phyloP scores from a whole-genome alignment of 768 basidiomycete species.

The Tricholoma saponaceum region DNA sequence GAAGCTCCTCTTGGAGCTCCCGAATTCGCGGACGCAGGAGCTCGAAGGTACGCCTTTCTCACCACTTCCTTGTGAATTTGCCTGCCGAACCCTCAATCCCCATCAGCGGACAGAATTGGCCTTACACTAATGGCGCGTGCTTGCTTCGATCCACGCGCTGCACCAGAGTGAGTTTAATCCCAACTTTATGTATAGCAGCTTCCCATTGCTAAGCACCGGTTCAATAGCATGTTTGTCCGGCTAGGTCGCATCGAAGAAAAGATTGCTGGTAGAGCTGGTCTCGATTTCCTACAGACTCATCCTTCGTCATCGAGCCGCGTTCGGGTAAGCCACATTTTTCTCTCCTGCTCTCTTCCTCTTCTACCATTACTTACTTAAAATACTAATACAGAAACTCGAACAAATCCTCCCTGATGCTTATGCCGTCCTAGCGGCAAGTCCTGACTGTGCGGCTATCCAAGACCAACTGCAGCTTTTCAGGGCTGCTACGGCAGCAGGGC shows the following conservation, averaged over 20 bases:
- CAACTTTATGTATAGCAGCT: not conserved
- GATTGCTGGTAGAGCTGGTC: constrained; percentile 17
- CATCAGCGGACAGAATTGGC: constrained; percentile 83
- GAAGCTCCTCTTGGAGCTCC: constrained; percentile 60
- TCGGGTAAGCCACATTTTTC: constrained; percentile 41
- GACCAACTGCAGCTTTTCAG: constrained; percentile 32
- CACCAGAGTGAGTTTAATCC: constrained; percentile 53
- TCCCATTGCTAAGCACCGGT: not conserved
- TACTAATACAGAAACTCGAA: constrained; percentile 40
- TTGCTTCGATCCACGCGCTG: constrained; percentile 80
- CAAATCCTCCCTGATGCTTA: constrained; percentile 56
- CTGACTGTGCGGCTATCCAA: constrained; percentile 45
- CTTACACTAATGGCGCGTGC: constrained; percentile 75
- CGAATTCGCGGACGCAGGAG: constrained; percentile 81
- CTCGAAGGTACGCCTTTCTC: constrained; percentile 54
- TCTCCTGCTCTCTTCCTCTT: not conserved
- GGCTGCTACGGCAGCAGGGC: constrained; percentile 9
- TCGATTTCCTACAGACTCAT: constrained; percentile 77
- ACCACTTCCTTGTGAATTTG: not conserved
- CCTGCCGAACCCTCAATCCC: not conserved
- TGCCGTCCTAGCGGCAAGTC: constrained; percentile 47
- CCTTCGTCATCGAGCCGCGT: constrained; percentile 72
- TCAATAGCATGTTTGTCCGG: constrained; percentile 63
- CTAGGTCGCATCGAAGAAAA: constrained; percentile 54
- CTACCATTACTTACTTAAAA: not conserved